Evolutionary conservation across 176 grass and related monocot genomes (phyloP), one percentile per base, ranked within the genome.

Genomic region (Avena atlantica): DNA sequence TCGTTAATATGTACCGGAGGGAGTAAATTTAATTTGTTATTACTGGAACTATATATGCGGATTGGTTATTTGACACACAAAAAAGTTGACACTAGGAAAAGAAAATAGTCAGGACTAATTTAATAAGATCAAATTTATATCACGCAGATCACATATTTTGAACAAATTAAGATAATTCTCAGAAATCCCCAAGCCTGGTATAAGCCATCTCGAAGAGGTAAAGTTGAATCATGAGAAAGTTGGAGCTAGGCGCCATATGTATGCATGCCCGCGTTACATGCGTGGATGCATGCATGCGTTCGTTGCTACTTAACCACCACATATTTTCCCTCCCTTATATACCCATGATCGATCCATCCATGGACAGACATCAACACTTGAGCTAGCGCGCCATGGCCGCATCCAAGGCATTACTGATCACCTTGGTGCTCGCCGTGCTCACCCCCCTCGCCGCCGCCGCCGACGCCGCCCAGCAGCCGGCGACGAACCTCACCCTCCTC

Each of bases 251-350:
- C 63, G 75, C 75, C 84, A 79, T 36, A 8, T 58, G 42, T 74
- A 10, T 64, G 27, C 7, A 47, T 14, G 66, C 66, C 47, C 51
- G 40, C 25, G 16, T 70, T 55, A 40, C 37, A 40, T 73, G 75
- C 87, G 8, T 17, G 21, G 47, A 53, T 76, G 49, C 74, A 76
- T 55, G 74, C 49, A 76, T 55, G 74, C 49, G 21, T 76, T 76
- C 82, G 49, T 76, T 76, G 24, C 74, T 29, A 76, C 49, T 53
- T 76, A 76, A 76, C 74, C 49, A 76, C 74, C 74, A 76, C 74
- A 76, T 11, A 11, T 31, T 31, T 55, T 55, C 4, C 74, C 48
- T 31, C 47, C 2, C 23, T 76, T 76, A 76, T 76, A 76, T 55
- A 31, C 23, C 45, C 47, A 51, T 55, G 74, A 19, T 52, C 50